Conservation (phyloP, 495 filamentous ascomycete species). For the Wilcoxina mikolae region DNA sequence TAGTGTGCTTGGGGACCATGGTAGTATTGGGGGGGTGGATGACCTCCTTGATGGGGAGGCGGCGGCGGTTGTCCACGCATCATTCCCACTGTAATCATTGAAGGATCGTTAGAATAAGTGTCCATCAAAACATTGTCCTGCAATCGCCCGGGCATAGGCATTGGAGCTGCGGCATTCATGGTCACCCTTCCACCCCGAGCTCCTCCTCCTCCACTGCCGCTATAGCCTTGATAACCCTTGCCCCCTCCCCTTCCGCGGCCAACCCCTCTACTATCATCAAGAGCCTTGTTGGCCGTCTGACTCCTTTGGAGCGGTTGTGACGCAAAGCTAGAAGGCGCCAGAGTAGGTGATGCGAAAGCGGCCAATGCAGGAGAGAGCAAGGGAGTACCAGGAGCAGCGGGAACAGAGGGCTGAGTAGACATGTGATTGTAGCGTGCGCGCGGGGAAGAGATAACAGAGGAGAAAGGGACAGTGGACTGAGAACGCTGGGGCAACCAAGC, state of each 20-base stretch:
- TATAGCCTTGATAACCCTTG: conserved; percentile 5
- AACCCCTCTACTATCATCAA: conserved; percentile 7
- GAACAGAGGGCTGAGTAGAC: conserved; percentile 14
- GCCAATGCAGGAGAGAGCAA: conserved; percentile 20
- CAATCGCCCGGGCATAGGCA: conserved; percentile 2
- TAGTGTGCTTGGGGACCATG: conserved; percentile 21
- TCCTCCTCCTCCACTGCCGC: conserved; percentile 6
- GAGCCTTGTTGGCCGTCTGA: conserved; percentile 18
- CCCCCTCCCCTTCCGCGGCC: conserved; percentile 6
- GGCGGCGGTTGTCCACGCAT: conserved; percentile 25
- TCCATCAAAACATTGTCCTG: conserved; percentile 10
- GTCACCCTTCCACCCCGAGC: not conserved
- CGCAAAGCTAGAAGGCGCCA: conserved; percentile 15
- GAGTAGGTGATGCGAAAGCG: conserved; percentile 20
- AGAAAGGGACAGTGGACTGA: conserved; percentile 24
- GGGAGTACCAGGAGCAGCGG: conserved; percentile 13
- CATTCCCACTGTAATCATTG: conserved; percentile 26
- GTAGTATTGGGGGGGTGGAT: conserved; percentile 20
- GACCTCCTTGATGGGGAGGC: conserved; percentile 23
- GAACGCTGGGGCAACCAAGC: conserved; percentile 25
- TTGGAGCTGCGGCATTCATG: conserved; percentile 12
- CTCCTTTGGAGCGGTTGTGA: conserved; percentile 23
- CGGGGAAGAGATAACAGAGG: conserved; percentile 18
- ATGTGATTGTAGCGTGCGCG: conserved; percentile 15
- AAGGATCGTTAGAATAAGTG: conserved; percentile 27